phyloP scores from a whole-genome alignment of 2,329 filamentous ascomycete genomes.

The Ophiocordyceps camponoti-saundersi region DNA sequence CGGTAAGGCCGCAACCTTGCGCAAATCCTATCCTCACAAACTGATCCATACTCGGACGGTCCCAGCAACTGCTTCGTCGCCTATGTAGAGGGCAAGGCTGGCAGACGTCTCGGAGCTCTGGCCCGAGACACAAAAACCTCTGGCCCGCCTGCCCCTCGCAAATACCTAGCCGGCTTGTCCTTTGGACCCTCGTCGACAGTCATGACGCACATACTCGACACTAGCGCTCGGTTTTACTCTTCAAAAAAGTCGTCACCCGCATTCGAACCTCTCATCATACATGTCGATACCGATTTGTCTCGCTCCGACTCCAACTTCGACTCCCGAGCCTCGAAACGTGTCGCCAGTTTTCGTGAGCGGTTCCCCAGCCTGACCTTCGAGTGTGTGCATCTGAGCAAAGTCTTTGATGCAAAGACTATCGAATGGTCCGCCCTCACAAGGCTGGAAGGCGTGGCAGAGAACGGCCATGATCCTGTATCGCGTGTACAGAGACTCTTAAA shows the following conservation, averaged over 20 bases:
- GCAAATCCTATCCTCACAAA: neutral
- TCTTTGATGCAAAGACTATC: constrained; percentile 32
- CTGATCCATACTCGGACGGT: neutral
- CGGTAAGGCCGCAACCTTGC: constrained; percentile 7
- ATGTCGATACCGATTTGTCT: constrained; percentile 28
- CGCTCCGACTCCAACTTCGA: constrained; percentile 3
- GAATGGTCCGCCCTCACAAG: constrained; percentile 32
- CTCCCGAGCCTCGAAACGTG: constrained; percentile 23
- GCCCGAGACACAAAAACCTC: constrained; percentile 27
- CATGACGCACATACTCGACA: constrained; percentile 59
- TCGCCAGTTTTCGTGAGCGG: constrained; percentile 33
- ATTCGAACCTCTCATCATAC: constrained; percentile 49
- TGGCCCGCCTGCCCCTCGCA: constrained; percentile 15
- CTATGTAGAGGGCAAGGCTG: constrained; percentile 63
- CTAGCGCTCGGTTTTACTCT: constrained; percentile 48
- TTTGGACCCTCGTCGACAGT: constrained; percentile 67
- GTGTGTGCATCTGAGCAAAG: constrained; percentile 43
- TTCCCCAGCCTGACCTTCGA: constrained; percentile 54
- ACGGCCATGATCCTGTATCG: constrained; percentile 13
- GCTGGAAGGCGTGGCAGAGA: constrained; percentile 3
- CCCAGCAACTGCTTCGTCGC: constrained; percentile 51
- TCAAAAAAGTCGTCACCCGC: constrained; percentile 44
- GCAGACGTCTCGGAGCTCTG: constrained; percentile 48
- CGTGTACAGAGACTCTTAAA: constrained; percentile 38
- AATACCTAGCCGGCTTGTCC: constrained; percentile 63